Evolutionary conservation across 2,329 filamentous ascomycete genomes (phyloP), one percentile per base, ranked within the genome.

Genomic region (Pseudogymnoascus sp.): DNA sequence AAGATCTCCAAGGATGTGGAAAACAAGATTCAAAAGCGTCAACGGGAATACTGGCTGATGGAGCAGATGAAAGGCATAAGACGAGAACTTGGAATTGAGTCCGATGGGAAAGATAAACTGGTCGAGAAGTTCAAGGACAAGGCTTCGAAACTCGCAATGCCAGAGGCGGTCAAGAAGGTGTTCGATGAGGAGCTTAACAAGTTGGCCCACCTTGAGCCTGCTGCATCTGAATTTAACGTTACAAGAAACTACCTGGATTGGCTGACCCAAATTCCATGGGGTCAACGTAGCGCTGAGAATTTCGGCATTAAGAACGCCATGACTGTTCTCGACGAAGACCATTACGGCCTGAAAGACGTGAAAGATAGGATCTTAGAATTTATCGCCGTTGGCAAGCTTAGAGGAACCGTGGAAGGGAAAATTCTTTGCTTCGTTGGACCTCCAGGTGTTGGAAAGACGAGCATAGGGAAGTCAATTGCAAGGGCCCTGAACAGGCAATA

Each of bases 21-120:
- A 74, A 91, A 85, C 71, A 97, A 96, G 76, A 97, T 99, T 60
- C 92, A 92, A 69, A 97, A 99, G 77, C 87, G 93, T 31, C 94
- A 99, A 74, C 86, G 94, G 60, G 94, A 99, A 72, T 99, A 97
- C 77, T 97, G 92, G 90, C 79, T 99, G 54, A 95, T 96, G 91
- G 94, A 99, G 76, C 95, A 99, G 74, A 96, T 99, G 92, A 97
- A 97, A 79, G 94, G 92, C 26, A 99, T 99, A 71, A 88, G 91
- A 63, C 84, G 94, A 63, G 94, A 99, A 75, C 84, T 99, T 58
- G 94, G 95, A 21, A 90, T 99, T 60, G 95, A 99, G 73, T 96
- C 91, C 5, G 94, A 99, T 71, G 94, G 95, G 66, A 99, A 97
- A 76, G 94, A 99, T 71, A 97, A 97, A 77, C 81, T 99, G 10